Evolutionary conservation across 2,329 filamentous ascomycete genomes (phyloP).

Genomic region (Aschersonia sp.): DNA sequence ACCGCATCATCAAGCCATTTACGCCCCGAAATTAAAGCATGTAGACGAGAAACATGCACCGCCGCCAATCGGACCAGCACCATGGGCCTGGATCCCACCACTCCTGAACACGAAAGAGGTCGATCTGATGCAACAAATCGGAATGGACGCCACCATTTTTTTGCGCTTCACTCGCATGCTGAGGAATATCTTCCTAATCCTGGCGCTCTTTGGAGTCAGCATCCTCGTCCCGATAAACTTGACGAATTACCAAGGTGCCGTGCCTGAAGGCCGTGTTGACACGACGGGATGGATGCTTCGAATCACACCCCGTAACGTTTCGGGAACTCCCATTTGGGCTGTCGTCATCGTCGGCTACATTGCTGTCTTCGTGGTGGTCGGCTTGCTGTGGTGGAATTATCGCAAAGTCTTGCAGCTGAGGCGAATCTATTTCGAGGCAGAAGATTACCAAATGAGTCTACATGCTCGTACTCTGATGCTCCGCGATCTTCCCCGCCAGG

Average conservation of each 20-base stretch:
- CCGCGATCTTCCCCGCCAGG: conserved; percentile 68
- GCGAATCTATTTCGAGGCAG: conserved; percentile 66
- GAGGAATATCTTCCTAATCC: conserved; percentile 68
- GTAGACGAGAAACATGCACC: conserved; percentile 82
- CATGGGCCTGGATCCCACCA: conserved; percentile 76
- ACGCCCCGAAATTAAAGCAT: conserved; percentile 87
- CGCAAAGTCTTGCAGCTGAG: conserved; percentile 55
- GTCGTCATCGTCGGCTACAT: conserved; percentile 45
- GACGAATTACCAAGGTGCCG: conserved; percentile 16
- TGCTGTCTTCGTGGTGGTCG: conserved; percentile 62
- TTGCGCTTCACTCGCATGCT: conserved; percentile 83
- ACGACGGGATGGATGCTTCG: conserved; percentile 33
- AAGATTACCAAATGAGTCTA: conserved; percentile 78
- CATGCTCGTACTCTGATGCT: conserved; percentile 64
- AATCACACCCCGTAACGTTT: conserved; percentile 45
- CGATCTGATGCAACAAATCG: conserved; percentile 65
- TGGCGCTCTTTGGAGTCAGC: conserved; percentile 58
- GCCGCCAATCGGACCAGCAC: conserved; percentile 70
- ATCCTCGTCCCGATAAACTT: conserved; percentile 76
- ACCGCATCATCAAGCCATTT: conserved; percentile 83
- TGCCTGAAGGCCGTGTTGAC: too few species aligned
- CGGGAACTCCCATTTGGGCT: conserved; percentile 39
- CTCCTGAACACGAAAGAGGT: conserved; percentile 66
- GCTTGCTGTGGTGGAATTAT: conserved; percentile 88
- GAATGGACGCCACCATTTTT: conserved; percentile 84